These are phyloP conservation scores for Edaphochlamys debaryana DNA, from an alignment of 139 green algal genomes.

Conservation along the genomic window DNA sequence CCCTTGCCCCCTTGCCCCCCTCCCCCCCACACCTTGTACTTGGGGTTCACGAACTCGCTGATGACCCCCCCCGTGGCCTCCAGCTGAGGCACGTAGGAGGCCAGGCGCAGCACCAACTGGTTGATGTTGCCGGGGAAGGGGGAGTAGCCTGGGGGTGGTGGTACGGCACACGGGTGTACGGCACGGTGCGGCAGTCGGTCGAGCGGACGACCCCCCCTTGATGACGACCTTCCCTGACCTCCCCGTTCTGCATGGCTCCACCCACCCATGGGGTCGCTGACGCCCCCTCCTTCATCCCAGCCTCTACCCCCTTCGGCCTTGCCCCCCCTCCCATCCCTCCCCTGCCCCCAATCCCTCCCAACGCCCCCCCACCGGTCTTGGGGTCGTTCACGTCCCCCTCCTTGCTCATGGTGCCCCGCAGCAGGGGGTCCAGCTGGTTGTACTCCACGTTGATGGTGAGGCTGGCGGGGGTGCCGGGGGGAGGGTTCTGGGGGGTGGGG, in stretches of 20 bases:
- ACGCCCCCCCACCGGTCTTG: constrained; percentile 19
- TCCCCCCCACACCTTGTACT: too few relatives aligned
- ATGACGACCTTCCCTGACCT: too few relatives aligned
- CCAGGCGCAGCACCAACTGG: constrained; percentile 92
- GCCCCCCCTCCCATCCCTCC: too few relatives aligned
- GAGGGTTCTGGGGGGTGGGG: not conserved
- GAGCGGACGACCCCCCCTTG: too few relatives aligned
- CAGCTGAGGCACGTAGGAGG: constrained; percentile 81
- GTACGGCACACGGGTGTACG: too few relatives aligned
- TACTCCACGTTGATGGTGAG: constrained; percentile 99
- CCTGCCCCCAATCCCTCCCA: not conserved
- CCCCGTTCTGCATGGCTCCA: too few relatives aligned
- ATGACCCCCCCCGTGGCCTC: constrained; percentile 85
- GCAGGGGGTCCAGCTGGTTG: constrained; percentile 98
- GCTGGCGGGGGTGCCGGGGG: not conserved
- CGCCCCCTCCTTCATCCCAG: too few relatives aligned
- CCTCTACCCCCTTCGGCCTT: too few relatives aligned
- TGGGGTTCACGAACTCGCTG: constrained; percentile 99
- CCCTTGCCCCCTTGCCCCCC: too few relatives aligned
- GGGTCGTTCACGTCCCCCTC: constrained; percentile 91
- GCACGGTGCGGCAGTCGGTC: too few relatives aligned
- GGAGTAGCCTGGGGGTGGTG: constrained; percentile 79
- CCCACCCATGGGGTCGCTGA: too few relatives aligned
- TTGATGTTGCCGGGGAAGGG: constrained; percentile 98
- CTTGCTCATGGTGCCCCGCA: constrained; percentile 79